These are phyloP conservation scores for Emmonsiellopsis sp. DNA, from an alignment of 2,329 filamentous ascomycete species.

Conservation along the genomic window DNA sequence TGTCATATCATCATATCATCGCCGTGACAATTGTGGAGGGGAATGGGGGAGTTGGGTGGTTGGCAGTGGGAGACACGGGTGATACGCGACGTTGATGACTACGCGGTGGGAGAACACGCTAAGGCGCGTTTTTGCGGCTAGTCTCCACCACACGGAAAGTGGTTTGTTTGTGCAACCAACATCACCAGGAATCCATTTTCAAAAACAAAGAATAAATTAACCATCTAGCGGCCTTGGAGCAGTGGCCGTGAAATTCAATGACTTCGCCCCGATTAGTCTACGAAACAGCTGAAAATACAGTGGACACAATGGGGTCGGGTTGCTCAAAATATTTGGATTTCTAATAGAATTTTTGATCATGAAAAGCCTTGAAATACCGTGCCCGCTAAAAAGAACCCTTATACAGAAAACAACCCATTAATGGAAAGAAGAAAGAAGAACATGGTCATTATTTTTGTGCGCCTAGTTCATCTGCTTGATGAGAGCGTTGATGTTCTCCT, in stretches of 20 bases:
- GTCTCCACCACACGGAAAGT: background rate
- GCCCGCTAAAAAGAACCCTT: constrained; percentile 4
- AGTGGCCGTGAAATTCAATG: background rate
- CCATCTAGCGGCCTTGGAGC: too few species aligned
- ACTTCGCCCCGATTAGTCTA: background rate
- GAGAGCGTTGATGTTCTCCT: constrained; percentile 94
- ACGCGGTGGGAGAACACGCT: background rate
- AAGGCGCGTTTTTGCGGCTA: background rate
- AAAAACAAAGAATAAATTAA: too few species aligned
- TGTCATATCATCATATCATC: background rate
- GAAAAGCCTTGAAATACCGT: background rate
- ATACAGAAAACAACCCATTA: constrained; percentile 4
- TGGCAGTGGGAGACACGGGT: background rate
- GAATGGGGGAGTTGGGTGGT: background rate
- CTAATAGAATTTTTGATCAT: background rate
- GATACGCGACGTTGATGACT: background rate
- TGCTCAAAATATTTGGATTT: constrained; percentile 3
- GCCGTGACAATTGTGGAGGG: background rate
- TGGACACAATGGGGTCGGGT: background rate
- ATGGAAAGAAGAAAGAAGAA: background rate
- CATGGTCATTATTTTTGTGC: background rate
- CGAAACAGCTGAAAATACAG: background rate
- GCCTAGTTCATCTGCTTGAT: constrained; percentile 97
- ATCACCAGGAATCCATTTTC: background rate
- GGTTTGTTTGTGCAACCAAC: background rate